phyloP scores from a whole-genome alignment of 1,284 basidiomycete genomes.

The Flammula alnicola region DNA sequence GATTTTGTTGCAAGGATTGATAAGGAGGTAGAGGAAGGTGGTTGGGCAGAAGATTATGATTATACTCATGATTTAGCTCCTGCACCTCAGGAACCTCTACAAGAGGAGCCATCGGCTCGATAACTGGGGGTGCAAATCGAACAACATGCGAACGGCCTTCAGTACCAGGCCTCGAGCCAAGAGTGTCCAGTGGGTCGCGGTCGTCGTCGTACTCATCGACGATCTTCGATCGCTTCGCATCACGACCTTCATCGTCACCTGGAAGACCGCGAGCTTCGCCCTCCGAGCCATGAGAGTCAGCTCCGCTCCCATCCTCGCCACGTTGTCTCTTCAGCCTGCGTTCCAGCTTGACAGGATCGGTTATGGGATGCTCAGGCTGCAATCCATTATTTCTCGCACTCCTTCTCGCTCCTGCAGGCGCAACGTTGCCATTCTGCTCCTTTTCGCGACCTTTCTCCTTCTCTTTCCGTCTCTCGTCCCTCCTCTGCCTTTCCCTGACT shows the following conservation, averaged over 20 bases:
- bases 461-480: constrained; percentile 60
- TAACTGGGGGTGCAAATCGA: constrained; percentile 42
- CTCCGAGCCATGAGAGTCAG: constrained; percentile 59
- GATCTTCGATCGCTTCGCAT: constrained; percentile 61
- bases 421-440: constrained; percentile 36
- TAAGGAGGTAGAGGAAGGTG: constrained; percentile 15
- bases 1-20: constrained; percentile 15
- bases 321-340: constrained; percentile 73
- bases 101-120: constrained; percentile 27
- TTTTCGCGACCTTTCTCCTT: constrained; percentile 49
- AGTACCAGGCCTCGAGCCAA: constrained; percentile 36
- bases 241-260: constrained; percentile 37
- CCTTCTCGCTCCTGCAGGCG: constrained; percentile 50
- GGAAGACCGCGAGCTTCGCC: constrained; percentile 43
- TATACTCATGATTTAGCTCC: not conserved
- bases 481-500: constrained; percentile 72
- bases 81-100: constrained; percentile 10
- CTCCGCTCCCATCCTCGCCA: constrained; percentile 60
- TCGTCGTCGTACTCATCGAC: constrained; percentile 49
- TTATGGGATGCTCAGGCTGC: constrained; percentile 69
- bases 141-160: constrained; percentile 44
- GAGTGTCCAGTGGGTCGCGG: constrained; percentile 48
- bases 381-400: constrained; percentile 76
- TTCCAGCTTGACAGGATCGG: constrained; percentile 74
- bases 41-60: constrained; percentile 4